Evolutionary conservation across 306 rosid species (phyloP).

Genomic region (Trifolium fragiferum): DNA sequence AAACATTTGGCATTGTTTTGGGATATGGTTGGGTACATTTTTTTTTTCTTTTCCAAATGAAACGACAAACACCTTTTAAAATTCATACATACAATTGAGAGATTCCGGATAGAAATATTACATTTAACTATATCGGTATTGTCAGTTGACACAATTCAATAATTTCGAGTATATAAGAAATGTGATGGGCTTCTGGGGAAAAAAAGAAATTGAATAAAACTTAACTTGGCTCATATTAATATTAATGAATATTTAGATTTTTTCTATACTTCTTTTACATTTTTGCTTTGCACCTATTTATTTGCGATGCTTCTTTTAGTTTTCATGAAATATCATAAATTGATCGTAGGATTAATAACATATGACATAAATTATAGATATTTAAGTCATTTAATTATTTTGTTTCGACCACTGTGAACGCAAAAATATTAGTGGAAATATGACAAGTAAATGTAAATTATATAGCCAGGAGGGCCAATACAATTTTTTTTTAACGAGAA

Average conservation of each 20-base stretch:
- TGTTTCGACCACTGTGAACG: too few relatives aligned
- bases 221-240: background rate
- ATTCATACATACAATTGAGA: too few relatives aligned
- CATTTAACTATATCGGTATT: too few relatives aligned
- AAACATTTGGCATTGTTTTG: background rate
- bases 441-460: background rate
- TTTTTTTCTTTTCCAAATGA: too few relatives aligned
- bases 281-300: background rate
- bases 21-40: background rate
- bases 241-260: background rate
- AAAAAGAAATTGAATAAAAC: background rate
- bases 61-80: too few relatives aligned
- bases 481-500: too few relatives aligned
- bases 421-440: too few relatives aligned
- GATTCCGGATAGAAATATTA: too few relatives aligned
- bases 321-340: background rate
- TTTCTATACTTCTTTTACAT: background rate
- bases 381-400: too few relatives aligned
- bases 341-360: background rate
- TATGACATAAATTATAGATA: background rate
- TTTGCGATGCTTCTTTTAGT: background rate
- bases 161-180: too few relatives aligned
- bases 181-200: too few relatives aligned
- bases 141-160: too few relatives aligned
- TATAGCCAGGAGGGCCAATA: background rate